phyloP scores from a whole-genome alignment of 2,329 filamentous ascomycete genomes.

The Cercospora sojina region DNA sequence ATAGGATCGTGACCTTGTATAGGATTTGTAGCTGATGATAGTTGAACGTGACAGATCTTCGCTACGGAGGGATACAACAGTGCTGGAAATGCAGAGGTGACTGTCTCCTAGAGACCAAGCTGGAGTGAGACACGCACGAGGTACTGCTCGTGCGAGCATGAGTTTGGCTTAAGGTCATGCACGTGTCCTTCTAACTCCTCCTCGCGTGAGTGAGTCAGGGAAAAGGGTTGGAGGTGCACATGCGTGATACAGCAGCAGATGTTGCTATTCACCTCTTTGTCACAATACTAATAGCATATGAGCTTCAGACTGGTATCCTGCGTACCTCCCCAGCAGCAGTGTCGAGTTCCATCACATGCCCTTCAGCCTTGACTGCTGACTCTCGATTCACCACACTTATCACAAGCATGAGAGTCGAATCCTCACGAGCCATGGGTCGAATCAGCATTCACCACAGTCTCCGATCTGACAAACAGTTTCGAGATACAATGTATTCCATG shows the following conservation, averaged over 20 bases:
- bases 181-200: neutral
- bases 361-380: neutral
- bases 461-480: neutral
- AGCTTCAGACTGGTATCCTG: neutral
- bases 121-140: neutral
- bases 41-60: constrained; percentile 7
- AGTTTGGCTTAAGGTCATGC: neutral
- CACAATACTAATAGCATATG: neutral
- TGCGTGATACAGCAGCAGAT: neutral
- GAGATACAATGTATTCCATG: neutral
- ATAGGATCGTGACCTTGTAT: neutral
- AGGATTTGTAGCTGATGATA: neutral
- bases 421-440: neutral
- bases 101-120: constrained; percentile 2
- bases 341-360: neutral
- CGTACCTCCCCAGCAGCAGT: neutral
- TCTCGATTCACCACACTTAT: neutral
- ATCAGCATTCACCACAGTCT: neutral
- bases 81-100: constrained; percentile 15
- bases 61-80: constrained; percentile 20
- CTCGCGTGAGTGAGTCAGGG: neutral
- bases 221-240: neutral
- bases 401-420: neutral
- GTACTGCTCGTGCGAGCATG: too few species aligned
- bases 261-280: too few species aligned